phyloP scores from a whole-genome alignment of 177 flowering plant genomes.

The Vitis hybrid region DNA sequence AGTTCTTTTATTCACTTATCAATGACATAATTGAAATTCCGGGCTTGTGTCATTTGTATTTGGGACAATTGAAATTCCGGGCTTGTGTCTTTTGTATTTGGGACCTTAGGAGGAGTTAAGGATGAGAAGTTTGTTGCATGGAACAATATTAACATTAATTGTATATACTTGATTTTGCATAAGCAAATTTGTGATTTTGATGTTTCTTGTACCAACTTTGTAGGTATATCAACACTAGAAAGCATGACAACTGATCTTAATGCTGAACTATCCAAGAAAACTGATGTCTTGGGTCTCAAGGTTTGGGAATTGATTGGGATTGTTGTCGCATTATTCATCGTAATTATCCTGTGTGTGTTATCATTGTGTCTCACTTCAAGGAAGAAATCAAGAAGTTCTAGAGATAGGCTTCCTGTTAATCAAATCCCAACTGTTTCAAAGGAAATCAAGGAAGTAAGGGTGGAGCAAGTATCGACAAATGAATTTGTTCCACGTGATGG shows the following conservation, averaged over 20 bases:
- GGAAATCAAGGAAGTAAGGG: conserved; percentile 82
- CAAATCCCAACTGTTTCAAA: conserved; percentile 72
- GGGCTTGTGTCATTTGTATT: not conserved
- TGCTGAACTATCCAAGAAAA: conserved; percentile 53
- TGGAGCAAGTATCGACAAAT: conserved; percentile 54
- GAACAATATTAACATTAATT: not conserved
- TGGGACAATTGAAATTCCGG: not conserved
- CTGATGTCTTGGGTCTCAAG: conserved; percentile 49
- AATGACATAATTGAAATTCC: not conserved
- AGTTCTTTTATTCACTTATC: not conserved
- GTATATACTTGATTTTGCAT: not conserved
- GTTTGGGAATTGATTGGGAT: conserved; percentile 79
- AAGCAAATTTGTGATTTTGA: not conserved
- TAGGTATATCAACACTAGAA: conserved; percentile 17
- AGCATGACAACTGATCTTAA: conserved; percentile 48
- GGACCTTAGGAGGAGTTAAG: not conserved
- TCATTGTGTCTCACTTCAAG: conserved; percentile 55
- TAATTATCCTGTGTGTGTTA: conserved; percentile 53
- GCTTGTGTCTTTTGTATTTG: not conserved
- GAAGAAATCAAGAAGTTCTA: conserved; percentile 55
- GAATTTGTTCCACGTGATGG: conserved; percentile 60
- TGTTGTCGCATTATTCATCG: conserved; percentile 53
- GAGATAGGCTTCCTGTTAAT: conserved; percentile 41
- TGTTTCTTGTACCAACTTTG: conserved; percentile 7
- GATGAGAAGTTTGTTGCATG: not conserved